Evolutionary conservation across 2,329 filamentous ascomycete species (phyloP).

Genomic region (Diplodia sapinea): DNA sequence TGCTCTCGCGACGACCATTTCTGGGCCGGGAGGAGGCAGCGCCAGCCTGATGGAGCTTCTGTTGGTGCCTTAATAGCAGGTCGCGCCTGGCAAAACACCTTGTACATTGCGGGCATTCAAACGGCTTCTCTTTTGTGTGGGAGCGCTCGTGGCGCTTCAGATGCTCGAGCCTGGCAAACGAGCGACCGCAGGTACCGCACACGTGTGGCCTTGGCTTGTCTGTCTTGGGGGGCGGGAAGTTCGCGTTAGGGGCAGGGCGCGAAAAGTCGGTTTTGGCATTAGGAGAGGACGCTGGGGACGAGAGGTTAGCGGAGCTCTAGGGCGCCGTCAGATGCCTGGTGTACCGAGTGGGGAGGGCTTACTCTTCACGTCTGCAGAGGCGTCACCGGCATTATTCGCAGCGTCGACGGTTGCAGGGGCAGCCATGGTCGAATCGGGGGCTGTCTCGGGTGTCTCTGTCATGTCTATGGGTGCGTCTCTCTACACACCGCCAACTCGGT

Average conservation of each 20-base stretch:
- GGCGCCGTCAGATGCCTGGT: not conserved
- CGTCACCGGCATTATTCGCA: slow-evolving; percentile 25
- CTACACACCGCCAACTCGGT: slow-evolving; percentile 23
- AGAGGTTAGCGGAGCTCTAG: slow-evolving; percentile 19
- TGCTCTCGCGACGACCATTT: slow-evolving; percentile 84
- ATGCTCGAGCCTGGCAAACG: slow-evolving; percentile 93
- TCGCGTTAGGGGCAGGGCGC: slow-evolving; percentile 32
- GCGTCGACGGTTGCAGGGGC: slow-evolving; percentile 26
- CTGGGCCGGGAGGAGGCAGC: slow-evolving; percentile 85
- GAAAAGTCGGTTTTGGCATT: slow-evolving; percentile 27
- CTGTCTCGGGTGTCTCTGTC: slow-evolving; percentile 12
- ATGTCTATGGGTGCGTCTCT: slow-evolving; percentile 20
- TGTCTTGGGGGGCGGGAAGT: slow-evolving; percentile 85
- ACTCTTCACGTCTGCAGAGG: slow-evolving; percentile 22
- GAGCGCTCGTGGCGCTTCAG: slow-evolving; percentile 96
- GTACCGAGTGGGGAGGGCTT: slow-evolving; percentile 13
- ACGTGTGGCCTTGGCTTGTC: slow-evolving; percentile 97
- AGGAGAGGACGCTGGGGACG: slow-evolving; percentile 17
- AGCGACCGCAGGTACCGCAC: slow-evolving; percentile 87
- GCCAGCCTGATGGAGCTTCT: slow-evolving; percentile 95
- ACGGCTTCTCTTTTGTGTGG: slow-evolving; percentile 99
- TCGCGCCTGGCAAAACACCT: slow-evolving; percentile 95
- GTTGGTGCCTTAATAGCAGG: slow-evolving; percentile 90
- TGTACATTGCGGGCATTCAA: slow-evolving; percentile 93
- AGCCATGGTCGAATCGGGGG: slow-evolving; percentile 22